Evolutionary conservation across 768 basidiomycete genomes (phyloP).

Genomic region (Boletales sp.): DNA sequence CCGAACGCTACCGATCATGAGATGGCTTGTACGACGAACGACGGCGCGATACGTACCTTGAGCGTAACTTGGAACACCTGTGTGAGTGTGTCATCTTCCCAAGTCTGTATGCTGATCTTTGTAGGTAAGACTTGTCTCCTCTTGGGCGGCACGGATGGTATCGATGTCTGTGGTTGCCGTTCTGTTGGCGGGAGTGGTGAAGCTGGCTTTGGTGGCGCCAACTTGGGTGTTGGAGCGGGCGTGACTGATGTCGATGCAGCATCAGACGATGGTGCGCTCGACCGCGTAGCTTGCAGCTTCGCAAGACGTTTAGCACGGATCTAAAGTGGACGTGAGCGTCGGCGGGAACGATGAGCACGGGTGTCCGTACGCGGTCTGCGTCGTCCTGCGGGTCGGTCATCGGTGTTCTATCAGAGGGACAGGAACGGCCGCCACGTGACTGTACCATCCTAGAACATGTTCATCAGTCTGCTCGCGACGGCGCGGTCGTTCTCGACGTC

Average conservation of each 20-base stretch:
- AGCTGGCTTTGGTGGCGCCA: conserved; percentile 36
- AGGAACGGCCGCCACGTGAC: conserved; percentile 14
- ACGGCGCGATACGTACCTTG: conserved; percentile 47
- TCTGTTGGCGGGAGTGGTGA: conserved; percentile 22
- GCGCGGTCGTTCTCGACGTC: conserved; percentile 60
- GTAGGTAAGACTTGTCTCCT: conserved; percentile 41
- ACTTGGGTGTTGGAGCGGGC: conserved; percentile 25
- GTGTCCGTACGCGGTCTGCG: conserved; percentile 65
- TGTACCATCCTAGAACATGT: conserved; percentile 10
- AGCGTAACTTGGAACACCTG: conserved; percentile 76
- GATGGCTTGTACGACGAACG: background rate
- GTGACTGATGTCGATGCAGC: conserved; percentile 7
- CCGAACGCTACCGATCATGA: conserved; percentile 42
- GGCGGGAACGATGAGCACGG: background rate
- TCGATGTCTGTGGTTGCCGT: conserved; percentile 29
- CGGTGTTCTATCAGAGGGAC: conserved; percentile 11
- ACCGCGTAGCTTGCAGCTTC: conserved; percentile 58
- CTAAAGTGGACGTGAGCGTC: conserved; percentile 35
- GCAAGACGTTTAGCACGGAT: conserved; percentile 91
- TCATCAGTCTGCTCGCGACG: conserved; percentile 18
- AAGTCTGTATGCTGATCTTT: conserved; percentile 54
- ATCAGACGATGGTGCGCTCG: conserved; percentile 32
- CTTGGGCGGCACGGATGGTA: conserved; percentile 39
- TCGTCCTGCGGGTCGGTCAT: conserved; percentile 60
- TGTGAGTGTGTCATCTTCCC: conserved; percentile 73